These are phyloP conservation scores for sunflower (Helianthus annuus) DNA, from an alignment of 129 eudicot species.

Conservation along the genomic window HanXRQr2.0-SUNRISE NC_035444.2:13064493-13064992, in stretches of 20 bases:
- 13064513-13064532: not conserved
- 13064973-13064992: no score
- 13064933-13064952: no score
- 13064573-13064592: not conserved
- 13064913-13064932: no score
- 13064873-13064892: no score
- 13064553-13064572: not conserved
- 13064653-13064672: not conserved
- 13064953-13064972: no score
- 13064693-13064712: not conserved
- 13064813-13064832: not conserved
- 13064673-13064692: slow-evolving; percentile 2
- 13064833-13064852: not conserved
- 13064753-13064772: not conserved
- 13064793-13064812: not conserved
- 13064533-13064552: not conserved
- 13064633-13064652: not conserved
- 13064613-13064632: no score
- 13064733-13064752: not conserved
- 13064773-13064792: not conserved
- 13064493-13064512: not conserved
- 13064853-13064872: no score
- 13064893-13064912: no score
- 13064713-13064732: not conserved
- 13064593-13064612: no score